Evolutionary conservation across 768 basidiomycete species (phyloP).

Genomic region (Gloeophyllum trabeum): DNA sequence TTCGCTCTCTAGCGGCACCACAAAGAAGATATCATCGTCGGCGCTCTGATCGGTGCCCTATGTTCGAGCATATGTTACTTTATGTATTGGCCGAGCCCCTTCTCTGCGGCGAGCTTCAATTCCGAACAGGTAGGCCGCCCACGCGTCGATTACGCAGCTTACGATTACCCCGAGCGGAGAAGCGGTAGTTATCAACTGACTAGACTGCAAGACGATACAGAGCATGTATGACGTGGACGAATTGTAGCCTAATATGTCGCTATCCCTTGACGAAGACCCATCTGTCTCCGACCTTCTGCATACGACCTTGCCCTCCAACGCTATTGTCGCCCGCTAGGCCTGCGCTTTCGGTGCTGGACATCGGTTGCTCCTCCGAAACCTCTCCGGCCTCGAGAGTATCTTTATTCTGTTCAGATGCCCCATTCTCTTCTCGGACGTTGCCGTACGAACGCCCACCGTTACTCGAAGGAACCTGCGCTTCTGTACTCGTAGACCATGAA

Average conservation of each 20-base stretch:
- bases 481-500: not conserved
- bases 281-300: conserved; percentile 62
- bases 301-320: conserved; percentile 33
- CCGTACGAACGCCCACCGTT: conserved; percentile 18
- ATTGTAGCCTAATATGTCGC: conserved; percentile 10
- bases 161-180: conserved; percentile 13
- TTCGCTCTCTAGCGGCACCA: conserved; percentile 40
- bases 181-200: conserved; percentile 36
- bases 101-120: conserved; percentile 27
- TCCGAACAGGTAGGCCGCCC: conserved; percentile 23
- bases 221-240: conserved; percentile 24
- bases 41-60: conserved; percentile 43
- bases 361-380: not conserved
- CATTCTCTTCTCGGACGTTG: conserved; percentile 18
- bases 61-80: conserved; percentile 40
- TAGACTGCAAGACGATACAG: conserved; percentile 26
- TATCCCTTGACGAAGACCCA: conserved; percentile 50
- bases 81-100: conserved; percentile 58
- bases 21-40: conserved; percentile 58
- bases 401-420: conserved; percentile 45
- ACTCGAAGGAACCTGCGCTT: not conserved
- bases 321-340: conserved; percentile 9
- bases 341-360: not conserved
- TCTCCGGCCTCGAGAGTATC: conserved; percentile 18
- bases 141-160: conserved; percentile 26